Evolutionary conservation across 2,329 filamentous ascomycete species (phyloP).

Genomic region (Diaporthe vexans): DNA sequence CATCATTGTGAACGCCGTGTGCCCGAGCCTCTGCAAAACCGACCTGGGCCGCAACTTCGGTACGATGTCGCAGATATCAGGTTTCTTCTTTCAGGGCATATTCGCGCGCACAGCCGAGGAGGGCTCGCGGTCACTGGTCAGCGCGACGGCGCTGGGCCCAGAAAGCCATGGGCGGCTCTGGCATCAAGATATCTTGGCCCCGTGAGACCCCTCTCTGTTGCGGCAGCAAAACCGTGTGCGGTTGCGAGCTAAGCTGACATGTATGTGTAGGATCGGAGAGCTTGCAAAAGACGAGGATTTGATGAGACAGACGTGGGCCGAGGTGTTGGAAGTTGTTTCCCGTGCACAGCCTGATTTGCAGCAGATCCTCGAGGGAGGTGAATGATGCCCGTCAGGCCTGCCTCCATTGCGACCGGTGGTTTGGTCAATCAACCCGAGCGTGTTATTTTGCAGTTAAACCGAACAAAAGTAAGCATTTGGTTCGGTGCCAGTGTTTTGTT

Average conservation of each 20-base stretch:
- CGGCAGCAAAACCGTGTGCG: no score
- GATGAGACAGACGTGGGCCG: conserved; percentile 17
- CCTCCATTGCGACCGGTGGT: background rate
- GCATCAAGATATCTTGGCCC: conserved; percentile 22
- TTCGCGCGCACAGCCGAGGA: conserved; percentile 34
- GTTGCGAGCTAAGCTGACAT: background rate
- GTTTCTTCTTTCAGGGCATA: background rate
- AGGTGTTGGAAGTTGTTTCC: background rate
- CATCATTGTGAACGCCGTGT: conserved; percentile 21
- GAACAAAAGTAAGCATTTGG: background rate
- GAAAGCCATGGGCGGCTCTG: conserved; percentile 32
- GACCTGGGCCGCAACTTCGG: conserved; percentile 31
- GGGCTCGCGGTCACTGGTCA: conserved; percentile 26
- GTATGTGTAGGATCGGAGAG: background rate
- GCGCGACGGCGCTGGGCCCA: conserved; percentile 20
- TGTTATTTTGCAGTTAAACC: background rate
- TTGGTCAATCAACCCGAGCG: background rate
- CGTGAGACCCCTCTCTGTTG: background rate
- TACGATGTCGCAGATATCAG: background rate
- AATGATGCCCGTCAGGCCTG: background rate
- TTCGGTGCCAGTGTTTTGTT: background rate
- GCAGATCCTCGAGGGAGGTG: background rate
- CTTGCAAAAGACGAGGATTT: conserved; percentile 1
- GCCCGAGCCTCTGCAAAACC: conserved; percentile 17
- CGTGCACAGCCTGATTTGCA: background rate